Conservation (phyloP, 129 eudicot species). For the Tanacetum coccineum region DNA sequence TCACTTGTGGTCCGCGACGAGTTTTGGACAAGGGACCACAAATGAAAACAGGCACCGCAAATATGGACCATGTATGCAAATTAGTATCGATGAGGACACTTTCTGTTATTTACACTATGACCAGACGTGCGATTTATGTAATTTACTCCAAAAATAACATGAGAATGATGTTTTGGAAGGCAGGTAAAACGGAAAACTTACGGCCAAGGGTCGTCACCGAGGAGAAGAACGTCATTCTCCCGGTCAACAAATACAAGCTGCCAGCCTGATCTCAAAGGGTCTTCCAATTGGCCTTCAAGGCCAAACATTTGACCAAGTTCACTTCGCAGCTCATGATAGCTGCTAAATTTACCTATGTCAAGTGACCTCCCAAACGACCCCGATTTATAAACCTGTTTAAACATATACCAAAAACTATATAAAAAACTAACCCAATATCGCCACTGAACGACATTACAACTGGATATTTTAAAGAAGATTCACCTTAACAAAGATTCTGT, state of each 20-base stretch:
- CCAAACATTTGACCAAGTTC: constrained; percentile 89
- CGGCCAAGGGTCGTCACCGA: constrained; percentile 98
- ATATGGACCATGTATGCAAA: no score
- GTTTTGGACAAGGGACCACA: no score
- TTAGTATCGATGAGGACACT: no score
- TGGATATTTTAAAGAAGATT: background rate
- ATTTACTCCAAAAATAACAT: no score
- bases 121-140: no score
- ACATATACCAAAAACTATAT: constrained; percentile 12
- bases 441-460: background rate
- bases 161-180: background rate
- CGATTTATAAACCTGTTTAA: constrained; percentile 67
- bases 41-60: no score
- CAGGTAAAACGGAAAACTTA: constrained; percentile 21
- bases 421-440: background rate
- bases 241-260: constrained; percentile 96
- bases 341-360: constrained; percentile 78
- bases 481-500: constrained; percentile 80
- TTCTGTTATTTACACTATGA: no score
- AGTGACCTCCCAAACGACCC: constrained; percentile 79
- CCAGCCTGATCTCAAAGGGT: constrained; percentile 99
- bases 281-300: constrained; percentile 91
- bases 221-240: constrained; percentile 83
- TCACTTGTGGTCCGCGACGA: no score
- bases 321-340: constrained; percentile 80